These are phyloP conservation scores for Starmerella stigmatis DNA, from an alignment of 805 yeast species.

Conservation along the genomic window DNA sequence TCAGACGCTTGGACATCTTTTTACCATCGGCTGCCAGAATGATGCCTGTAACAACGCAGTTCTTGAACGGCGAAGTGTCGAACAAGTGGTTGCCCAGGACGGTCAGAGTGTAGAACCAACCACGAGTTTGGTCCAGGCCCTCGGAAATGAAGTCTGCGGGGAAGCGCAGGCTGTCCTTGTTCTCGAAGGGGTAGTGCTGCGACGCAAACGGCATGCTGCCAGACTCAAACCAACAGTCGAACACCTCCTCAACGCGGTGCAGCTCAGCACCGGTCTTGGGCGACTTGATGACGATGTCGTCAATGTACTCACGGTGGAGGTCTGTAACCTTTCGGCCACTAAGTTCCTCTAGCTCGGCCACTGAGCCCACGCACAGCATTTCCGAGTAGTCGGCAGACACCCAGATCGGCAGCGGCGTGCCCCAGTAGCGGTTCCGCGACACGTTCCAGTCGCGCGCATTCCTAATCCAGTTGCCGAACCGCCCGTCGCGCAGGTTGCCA, in stretches of 20 bases:
- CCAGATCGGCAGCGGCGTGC: constrained; percentile 98
- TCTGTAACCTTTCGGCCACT: constrained; percentile 80
- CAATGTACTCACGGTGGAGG: constrained; percentile 88
- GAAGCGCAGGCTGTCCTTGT: constrained; percentile 58
- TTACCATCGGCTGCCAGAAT: constrained; percentile 97
- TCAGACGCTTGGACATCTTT: constrained; percentile 96
- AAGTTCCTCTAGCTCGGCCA: constrained; percentile 72
- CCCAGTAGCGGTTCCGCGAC: constrained; percentile 98
- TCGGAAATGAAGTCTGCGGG: constrained; percentile 98
- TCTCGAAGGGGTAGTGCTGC: constrained; percentile 92
- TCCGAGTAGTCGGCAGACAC: constrained; percentile 88
- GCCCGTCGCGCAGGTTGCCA: constrained; percentile 73
- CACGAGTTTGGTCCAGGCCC: constrained; percentile 99
- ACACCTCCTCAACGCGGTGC: constrained; percentile 91
- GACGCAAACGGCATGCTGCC: constrained; percentile 99
- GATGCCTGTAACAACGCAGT: constrained; percentile 92
- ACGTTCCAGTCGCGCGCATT: constrained; percentile 99
- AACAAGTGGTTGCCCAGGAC: constrained; percentile 93
- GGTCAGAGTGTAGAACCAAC: constrained; percentile 97
- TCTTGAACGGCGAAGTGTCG: constrained; percentile 84
- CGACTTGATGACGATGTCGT: constrained; percentile 86
- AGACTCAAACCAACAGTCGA: constrained; percentile 99
- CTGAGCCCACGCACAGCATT: constrained; percentile 84
- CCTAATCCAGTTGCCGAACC: constrained; percentile 96
- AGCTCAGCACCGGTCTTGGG: constrained; percentile 76